These are phyloP conservation scores for Ochromonas danica DNA, from an alignment of 108 stramenopile genomes.

Conservation along the genomic window DNA sequence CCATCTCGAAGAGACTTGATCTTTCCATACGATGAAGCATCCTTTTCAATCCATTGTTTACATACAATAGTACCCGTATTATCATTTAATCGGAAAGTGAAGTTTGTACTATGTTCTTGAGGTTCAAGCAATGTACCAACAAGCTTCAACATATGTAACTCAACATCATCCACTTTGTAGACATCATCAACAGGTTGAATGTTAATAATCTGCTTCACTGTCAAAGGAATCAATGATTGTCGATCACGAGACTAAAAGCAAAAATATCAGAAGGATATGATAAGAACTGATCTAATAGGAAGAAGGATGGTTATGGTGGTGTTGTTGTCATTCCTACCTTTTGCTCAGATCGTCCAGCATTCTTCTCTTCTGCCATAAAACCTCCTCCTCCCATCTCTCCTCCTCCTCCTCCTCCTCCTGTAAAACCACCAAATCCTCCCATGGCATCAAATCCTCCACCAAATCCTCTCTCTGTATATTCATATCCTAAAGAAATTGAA, in stretches of 20 bases:
- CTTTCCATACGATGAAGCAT: slow-evolving; percentile 1
- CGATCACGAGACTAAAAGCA: slow-evolving; percentile 11
- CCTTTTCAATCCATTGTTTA: slow-evolving; percentile 38
- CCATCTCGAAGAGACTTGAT: slow-evolving; percentile 2
- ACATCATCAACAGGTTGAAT: neutral
- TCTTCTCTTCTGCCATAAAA: slow-evolving; percentile 33
- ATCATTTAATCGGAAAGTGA: slow-evolving; percentile 34
- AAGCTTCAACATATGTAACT: slow-evolving; percentile 26
- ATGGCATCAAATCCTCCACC: slow-evolving; percentile 6
- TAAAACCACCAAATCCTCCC: slow-evolving; percentile 35
- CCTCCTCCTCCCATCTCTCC: slow-evolving; percentile 30
- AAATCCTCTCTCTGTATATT: neutral
- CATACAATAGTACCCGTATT: slow-evolving; percentile 29
- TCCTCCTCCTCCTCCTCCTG: slow-evolving; percentile 4
- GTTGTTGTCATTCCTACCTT: slow-evolving; percentile 1
- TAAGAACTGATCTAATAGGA: neutral
- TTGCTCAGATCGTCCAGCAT: slow-evolving; percentile 3
- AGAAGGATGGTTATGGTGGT: neutral
- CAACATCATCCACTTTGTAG: slow-evolving; percentile 26
- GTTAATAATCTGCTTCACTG: slow-evolving; percentile 30
- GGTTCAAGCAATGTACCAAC: slow-evolving; percentile 23
- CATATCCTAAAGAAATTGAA: slow-evolving; percentile 13
- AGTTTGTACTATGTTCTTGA: slow-evolving; percentile 17
- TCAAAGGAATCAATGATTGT: slow-evolving; percentile 34
- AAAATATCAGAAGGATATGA: neutral